These are phyloP conservation scores for Elaeagnus macrophylla DNA, from an alignment of 306 rosid species.

Conservation along the genomic window DNA sequence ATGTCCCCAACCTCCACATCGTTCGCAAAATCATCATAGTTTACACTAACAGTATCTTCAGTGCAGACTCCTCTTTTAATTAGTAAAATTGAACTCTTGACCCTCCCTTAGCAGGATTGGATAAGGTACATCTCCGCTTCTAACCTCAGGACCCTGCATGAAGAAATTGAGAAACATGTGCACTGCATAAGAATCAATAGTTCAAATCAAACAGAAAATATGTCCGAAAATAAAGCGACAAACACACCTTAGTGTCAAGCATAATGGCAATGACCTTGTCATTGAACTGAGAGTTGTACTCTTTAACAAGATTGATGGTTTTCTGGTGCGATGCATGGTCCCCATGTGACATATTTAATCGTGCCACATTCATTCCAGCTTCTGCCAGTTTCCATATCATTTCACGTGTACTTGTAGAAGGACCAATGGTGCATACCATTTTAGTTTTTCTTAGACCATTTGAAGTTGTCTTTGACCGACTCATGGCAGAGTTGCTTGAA, in stretches of 20 bases:
- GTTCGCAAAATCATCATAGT: conserved; percentile 79
- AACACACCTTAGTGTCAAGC: conserved; percentile 89
- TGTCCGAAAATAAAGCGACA: neutral
- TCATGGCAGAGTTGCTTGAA: conserved; percentile 17
- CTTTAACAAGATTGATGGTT: conserved; percentile 71
- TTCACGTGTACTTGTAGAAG: conserved; percentile 75
- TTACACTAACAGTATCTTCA: conserved; percentile 74
- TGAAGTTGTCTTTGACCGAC: conserved; percentile 19
- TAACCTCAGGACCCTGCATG: conserved; percentile 93
- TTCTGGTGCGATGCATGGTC: conserved; percentile 82
- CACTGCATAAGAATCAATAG: no score
- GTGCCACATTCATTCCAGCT: conserved; percentile 82
- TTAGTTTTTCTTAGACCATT: conserved; percentile 57
- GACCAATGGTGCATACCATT: conserved; percentile 89
- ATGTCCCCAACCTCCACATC: conserved; percentile 90
- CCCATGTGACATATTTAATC: conserved; percentile 95
- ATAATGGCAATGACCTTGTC: conserved; percentile 79
- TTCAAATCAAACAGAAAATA: no score
- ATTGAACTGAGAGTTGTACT: conserved; percentile 67
- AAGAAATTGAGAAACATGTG: conserved; percentile 18
- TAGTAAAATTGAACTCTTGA: conserved; percentile 74
- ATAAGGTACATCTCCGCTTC: conserved; percentile 81
- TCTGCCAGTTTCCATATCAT: conserved; percentile 91
- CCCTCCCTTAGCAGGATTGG: conserved; percentile 69
- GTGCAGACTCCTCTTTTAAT: conserved; percentile 73